phyloP scores from a whole-genome alignment of 164 flowering plant genomes.

The Umbellularia californica region DNA sequence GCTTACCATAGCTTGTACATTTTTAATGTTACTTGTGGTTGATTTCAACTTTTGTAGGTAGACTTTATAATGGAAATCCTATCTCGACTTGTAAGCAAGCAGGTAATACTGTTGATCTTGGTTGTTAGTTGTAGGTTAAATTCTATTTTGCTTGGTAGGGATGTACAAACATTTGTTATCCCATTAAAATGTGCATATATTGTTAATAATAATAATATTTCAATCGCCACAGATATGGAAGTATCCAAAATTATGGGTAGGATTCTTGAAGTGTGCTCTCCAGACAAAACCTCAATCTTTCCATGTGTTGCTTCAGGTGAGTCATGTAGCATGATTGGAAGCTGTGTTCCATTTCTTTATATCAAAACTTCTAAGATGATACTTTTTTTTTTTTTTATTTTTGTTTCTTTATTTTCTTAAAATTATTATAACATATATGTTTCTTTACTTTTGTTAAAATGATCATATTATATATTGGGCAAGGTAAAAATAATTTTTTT shows the following conservation, averaged over 20 bases:
- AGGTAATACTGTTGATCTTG: slow-evolving; percentile 38
- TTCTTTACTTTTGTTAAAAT: no score
- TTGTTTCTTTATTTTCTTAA: no score
- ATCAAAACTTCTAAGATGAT: no score
- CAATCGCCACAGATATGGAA: slow-evolving; percentile 83
- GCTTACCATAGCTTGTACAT: background rate
- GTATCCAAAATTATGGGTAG: slow-evolving; percentile 95
- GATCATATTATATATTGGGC: no score
- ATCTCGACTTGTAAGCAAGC: slow-evolving; percentile 89
- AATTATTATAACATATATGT: no score
- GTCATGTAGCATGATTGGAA: background rate
- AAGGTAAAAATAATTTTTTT: no score
- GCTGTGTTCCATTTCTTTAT: background rate
- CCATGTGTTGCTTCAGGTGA: slow-evolving; percentile 85
- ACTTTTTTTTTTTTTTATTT: no score
- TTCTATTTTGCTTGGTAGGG: no score
- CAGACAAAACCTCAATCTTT: slow-evolving; percentile 90
- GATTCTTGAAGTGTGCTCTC: slow-evolving; percentile 85
- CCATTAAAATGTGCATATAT: background rate
- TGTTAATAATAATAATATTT: background rate
- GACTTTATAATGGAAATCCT: slow-evolving; percentile 92
- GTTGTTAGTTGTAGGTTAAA: background rate
- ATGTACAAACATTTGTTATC: background rate
- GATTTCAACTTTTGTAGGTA: slow-evolving; percentile 43
- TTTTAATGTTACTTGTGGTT: slow-evolving; percentile 1